Evolutionary conservation across 371 early-diverging fungal genomes (phyloP).

Genomic region (Syncephalastrum racemosum): DNA sequence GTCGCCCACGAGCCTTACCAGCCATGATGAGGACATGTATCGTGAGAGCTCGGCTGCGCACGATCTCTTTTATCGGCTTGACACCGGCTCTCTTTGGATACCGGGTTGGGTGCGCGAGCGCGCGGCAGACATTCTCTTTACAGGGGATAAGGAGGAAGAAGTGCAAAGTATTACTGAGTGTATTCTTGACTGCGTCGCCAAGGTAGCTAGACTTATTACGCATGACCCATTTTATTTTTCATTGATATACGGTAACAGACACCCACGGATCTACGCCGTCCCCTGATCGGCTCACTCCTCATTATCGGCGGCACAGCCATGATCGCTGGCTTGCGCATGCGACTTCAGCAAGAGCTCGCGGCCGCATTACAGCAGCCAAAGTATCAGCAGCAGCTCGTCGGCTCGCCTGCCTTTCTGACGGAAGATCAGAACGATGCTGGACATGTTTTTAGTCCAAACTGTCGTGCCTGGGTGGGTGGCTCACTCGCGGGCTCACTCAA

Average conservation of each 20-base stretch:
- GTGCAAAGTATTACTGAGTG: conserved; percentile 48
- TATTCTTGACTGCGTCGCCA: conserved; percentile 51
- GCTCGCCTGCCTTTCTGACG: not conserved
- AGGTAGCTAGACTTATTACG: conserved; percentile 19
- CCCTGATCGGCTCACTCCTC: conserved; percentile 54
- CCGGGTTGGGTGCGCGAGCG: conserved; percentile 82
- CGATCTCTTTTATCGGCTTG: conserved; percentile 34
- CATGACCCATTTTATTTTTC: not conserved
- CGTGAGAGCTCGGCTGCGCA: conserved; percentile 39
- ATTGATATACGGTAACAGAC: conserved; percentile 14
- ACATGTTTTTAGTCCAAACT: conserved; percentile 54
- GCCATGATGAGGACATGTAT: conserved; percentile 44
- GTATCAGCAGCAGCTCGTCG: conserved; percentile 2
- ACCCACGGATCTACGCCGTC: conserved; percentile 65
- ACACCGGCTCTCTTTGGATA: conserved; percentile 42
- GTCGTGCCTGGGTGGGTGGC: conserved; percentile 65
- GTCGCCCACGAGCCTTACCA: conserved; percentile 35
- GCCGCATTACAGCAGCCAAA: conserved; percentile 22
- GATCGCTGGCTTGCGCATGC: conserved; percentile 59
- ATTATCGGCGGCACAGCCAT: conserved; percentile 71
- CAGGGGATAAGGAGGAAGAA: conserved; percentile 59
- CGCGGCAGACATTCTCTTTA: conserved; percentile 70
- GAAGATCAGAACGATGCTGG: conserved; percentile 19
- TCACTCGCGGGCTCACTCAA: conserved; percentile 62
- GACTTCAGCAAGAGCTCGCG: conserved; percentile 53